phyloP scores from a whole-genome alignment of 1,284 basidiomycete species.

The Phellopilus nigrolimitatus region DNA sequence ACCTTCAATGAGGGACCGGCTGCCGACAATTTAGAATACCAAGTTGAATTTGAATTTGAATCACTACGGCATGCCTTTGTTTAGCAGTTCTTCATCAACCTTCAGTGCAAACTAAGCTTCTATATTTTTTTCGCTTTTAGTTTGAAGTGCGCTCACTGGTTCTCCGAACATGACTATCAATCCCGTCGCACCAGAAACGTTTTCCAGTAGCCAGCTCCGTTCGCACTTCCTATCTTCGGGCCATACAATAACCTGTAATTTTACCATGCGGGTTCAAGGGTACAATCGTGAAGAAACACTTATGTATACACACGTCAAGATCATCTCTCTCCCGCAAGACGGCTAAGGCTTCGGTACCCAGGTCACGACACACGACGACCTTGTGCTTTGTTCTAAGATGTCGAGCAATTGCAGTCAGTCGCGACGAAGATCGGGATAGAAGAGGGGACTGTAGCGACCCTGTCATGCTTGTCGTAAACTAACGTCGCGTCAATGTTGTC shows the following conservation, averaged over 20 bases:
- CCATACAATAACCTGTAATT: slow-evolving; percentile 70
- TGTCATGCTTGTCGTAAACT: not conserved
- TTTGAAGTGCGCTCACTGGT: slow-evolving; percentile 45
- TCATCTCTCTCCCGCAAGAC: slow-evolving; percentile 47
- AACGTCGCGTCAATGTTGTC: not conserved
- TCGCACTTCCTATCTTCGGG: slow-evolving; percentile 60
- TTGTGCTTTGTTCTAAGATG: slow-evolving; percentile 32
- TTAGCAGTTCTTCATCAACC: slow-evolving; percentile 72
- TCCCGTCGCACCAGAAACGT: slow-evolving; percentile 61
- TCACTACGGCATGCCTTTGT: slow-evolving; percentile 55
- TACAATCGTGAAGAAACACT: not conserved
- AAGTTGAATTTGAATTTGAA: not conserved
- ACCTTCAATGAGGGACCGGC: slow-evolving; percentile 71
- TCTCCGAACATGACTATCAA: slow-evolving; percentile 70
- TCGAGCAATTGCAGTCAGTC: not conserved
- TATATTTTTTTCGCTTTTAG: too few species aligned
- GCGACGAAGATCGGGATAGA: not conserved
- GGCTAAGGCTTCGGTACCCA: slow-evolving; percentile 71
- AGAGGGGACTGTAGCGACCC: not conserved
- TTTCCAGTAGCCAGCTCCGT: slow-evolving; percentile 75
- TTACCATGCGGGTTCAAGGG: not conserved
- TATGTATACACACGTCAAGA: slow-evolving; percentile 44
- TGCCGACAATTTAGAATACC: slow-evolving; percentile 26
- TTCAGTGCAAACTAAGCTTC: too few species aligned
- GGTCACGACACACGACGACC: slow-evolving; percentile 61